Conservation (phyloP, 2,329 filamentous ascomycete genomes). For the Pyricularia grisea region DNA sequence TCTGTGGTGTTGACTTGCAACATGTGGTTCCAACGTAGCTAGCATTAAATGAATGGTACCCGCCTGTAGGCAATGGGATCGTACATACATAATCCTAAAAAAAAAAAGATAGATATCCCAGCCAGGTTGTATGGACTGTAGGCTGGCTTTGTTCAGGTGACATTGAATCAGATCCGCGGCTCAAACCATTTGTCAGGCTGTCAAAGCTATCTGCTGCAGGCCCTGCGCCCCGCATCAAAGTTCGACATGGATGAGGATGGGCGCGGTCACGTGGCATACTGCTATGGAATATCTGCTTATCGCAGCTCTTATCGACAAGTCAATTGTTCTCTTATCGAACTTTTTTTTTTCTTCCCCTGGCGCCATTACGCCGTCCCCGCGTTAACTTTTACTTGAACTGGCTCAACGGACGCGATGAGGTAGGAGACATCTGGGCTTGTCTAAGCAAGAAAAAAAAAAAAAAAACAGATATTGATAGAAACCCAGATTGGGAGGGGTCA, state of each 20-base stretch:
- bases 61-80: too few species aligned
- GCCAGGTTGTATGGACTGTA: too few species aligned
- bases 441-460: background rate
- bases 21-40: background rate
- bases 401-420: background rate
- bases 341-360: background rate
- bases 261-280: background rate
- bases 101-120: background rate
- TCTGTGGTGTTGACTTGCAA: background rate
- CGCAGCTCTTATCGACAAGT: background rate
- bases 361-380: background rate
- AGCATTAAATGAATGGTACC: background rate
- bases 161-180: too few species aligned
- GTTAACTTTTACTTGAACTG: background rate
- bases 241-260: background rate
- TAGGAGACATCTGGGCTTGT: background rate
- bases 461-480: background rate
- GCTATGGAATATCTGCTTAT: background rate
- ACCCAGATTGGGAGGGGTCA: background rate
- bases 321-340: background rate
- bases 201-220: background rate
- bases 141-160: too few species aligned
- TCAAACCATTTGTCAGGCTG: too few species aligned
- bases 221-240: background rate
- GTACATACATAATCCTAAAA: background rate